A percentile compares a stretch with the other conserved stretches of the same genome.
Conservation (phyloP, 257 asterid genomes). For the Lithospermum erythrorhizon region DNA sequence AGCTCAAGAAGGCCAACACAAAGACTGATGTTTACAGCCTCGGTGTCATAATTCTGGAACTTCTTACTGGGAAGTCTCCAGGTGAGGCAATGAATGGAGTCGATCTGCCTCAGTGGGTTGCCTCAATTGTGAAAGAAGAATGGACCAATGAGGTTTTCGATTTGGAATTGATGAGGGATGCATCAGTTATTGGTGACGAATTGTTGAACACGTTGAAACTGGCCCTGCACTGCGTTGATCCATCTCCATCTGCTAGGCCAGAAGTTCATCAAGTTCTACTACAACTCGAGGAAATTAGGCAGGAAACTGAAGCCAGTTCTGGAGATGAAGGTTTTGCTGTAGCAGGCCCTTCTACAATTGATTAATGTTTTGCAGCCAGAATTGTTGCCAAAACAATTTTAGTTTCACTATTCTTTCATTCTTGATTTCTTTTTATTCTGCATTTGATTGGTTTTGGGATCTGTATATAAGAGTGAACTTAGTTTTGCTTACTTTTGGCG, state of each 20-base stretch:
- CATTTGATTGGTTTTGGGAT: not conserved
- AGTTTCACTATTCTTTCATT: slow-evolving; percentile 57
- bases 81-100: slow-evolving; percentile 76
- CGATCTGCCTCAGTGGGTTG: slow-evolving; percentile 91
- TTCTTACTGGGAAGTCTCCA: slow-evolving; percentile 82
- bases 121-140: slow-evolving; percentile 88
- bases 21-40: slow-evolving; percentile 88
- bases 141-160: slow-evolving; percentile 97
- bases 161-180: slow-evolving; percentile 85
- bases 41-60: slow-evolving; percentile 78
- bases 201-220: slow-evolving; percentile 64
- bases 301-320: slow-evolving; percentile 44
- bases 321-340: slow-evolving; percentile 40
- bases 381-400: not conserved
- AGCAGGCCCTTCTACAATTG: slow-evolving; percentile 32
- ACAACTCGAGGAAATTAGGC: slow-evolving; percentile 82
- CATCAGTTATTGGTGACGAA: slow-evolving; percentile 80
- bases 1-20: slow-evolving; percentile 79
- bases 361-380: slow-evolving; percentile 10
- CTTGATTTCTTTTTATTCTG: slow-evolving; percentile 20
- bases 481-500: not conserved
- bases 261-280: slow-evolving; percentile 63
- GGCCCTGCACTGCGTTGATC: slow-evolving; percentile 90
- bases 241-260: slow-evolving; percentile 71
- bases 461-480: slow-evolving; percentile 8